Evolutionary conservation across 495 filamentous ascomycete genomes (phyloP).

Genomic region (Glutinoglossum americanum): DNA sequence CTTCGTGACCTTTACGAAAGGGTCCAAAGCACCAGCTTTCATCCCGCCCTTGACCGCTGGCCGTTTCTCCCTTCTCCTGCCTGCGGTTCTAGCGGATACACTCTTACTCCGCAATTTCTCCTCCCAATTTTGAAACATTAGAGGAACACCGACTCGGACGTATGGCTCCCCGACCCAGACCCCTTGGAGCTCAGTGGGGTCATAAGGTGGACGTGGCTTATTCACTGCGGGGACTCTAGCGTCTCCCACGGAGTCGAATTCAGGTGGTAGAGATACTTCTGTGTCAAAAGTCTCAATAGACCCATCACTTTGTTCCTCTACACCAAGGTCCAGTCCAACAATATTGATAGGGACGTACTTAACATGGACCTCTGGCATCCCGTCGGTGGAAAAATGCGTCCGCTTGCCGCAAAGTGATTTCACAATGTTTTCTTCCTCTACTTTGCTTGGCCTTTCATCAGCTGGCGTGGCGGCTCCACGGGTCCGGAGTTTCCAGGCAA

Average conservation of each 20-base stretch:
- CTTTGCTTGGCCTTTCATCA: not conserved
- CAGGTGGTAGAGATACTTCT: not conserved
- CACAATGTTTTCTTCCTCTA: constrained; percentile 19
- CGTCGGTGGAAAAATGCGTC: constrained; percentile 51
- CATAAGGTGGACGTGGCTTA: constrained; percentile 23
- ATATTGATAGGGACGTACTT: constrained; percentile 56
- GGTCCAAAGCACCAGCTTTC: constrained; percentile 4
- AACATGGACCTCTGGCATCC: constrained; percentile 50
- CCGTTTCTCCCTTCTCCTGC: not conserved
- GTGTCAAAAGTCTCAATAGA: not conserved
- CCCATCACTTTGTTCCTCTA: constrained; percentile 16
- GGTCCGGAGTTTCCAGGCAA: constrained; percentile 6
- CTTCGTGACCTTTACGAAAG: constrained; percentile 3
- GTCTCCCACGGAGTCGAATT: not conserved
- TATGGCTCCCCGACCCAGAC: constrained; percentile 59
- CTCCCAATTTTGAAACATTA: constrained; percentile 61
- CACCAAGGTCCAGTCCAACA: constrained; percentile 47
- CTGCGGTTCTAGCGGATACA: not conserved
- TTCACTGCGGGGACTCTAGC: not conserved
- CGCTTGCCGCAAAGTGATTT: constrained; percentile 41
- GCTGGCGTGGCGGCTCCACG: constrained; percentile 21
- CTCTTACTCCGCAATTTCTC: constrained; percentile 22
- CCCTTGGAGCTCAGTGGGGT: constrained; percentile 42
- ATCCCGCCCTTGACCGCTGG: not conserved
- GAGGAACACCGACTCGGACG: constrained; percentile 45